phyloP scores from a whole-genome alignment of 2,329 filamentous ascomycete genomes.

The Phaeoacremonium minimum region DNA sequence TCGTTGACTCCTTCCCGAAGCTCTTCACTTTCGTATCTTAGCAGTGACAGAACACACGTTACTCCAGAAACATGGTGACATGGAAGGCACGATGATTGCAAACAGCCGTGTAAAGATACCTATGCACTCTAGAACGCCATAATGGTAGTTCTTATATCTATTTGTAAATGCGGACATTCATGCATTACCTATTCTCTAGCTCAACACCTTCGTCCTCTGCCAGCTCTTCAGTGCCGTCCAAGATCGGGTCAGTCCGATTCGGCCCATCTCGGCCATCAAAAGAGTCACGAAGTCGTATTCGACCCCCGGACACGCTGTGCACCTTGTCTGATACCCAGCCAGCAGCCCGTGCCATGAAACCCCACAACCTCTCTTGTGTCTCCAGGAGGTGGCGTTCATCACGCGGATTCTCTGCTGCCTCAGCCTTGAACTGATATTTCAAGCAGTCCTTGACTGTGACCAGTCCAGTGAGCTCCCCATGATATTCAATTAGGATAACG shows the following conservation, averaged over 20 bases:
- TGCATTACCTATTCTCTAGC: constrained; percentile 8
- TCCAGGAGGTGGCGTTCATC: constrained; percentile 52
- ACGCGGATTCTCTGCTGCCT: constrained; percentile 73
- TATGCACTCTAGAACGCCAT: no score
- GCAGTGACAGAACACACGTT: no score
- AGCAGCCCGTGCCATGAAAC: constrained; percentile 44
- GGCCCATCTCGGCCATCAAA: constrained; percentile 26
- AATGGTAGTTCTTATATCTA: no score
- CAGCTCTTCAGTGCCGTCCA: constrained; percentile 47
- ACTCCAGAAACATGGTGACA: no score
- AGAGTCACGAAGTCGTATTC: constrained; percentile 45
- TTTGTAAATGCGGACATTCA: no score
- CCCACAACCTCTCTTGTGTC: constrained; percentile 64
- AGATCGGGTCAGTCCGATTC: constrained; percentile 27
- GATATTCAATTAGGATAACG: constrained; percentile 88
- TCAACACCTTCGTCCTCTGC: constrained; percentile 30
- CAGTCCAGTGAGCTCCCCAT: constrained; percentile 75
- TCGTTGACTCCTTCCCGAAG: no score
- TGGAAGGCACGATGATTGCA: no score
- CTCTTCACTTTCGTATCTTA: no score
- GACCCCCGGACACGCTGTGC: constrained; percentile 47
- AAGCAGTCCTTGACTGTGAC: constrained; percentile 97
- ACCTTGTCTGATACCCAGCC: constrained; percentile 57
- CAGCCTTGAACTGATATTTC: constrained; percentile 95
- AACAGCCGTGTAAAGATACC: no score